phyloP scores from a whole-genome alignment of 805 yeast species.

The Starmerella floris region DNA sequence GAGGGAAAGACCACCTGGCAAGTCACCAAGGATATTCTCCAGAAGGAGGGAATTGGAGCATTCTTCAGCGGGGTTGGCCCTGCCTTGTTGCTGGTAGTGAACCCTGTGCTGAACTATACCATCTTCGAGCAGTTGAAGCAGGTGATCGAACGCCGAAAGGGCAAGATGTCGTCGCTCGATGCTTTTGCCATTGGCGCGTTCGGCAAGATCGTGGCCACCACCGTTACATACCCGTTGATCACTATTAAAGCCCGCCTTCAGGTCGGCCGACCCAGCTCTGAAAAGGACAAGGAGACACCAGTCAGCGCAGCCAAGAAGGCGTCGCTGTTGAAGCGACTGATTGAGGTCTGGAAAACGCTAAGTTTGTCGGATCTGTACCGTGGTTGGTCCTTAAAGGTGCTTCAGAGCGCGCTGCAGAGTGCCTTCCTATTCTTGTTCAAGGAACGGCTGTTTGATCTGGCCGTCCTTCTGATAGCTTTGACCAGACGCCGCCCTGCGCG shows the following conservation, averaged over 20 bases:
- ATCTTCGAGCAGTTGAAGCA: conserved; percentile 78
- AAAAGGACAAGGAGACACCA: background rate
- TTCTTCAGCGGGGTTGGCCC: conserved; percentile 80
- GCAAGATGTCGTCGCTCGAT: conserved; percentile 47
- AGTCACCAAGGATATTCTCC: conserved; percentile 48
- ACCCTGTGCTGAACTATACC: conserved; percentile 87
- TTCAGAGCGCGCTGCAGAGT: conserved; percentile 76
- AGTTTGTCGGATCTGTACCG: conserved; percentile 68
- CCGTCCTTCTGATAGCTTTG: conserved; percentile 32
- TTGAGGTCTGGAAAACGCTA: conserved; percentile 49
- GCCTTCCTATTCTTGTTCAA: conserved; percentile 84
- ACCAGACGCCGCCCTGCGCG: background rate
- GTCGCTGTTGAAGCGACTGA: conserved; percentile 29
- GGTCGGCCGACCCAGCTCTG: conserved; percentile 32
- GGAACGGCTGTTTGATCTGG: conserved; percentile 59
- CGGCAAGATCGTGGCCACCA: conserved; percentile 81
- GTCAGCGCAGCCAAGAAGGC: conserved; percentile 11
- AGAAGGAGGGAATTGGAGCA: conserved; percentile 56
- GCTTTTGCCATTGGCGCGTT: conserved; percentile 81
- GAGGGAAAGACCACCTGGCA: conserved; percentile 37
- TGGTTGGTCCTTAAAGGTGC: conserved; percentile 65
- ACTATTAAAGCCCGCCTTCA: conserved; percentile 85
- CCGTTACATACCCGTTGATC: conserved; percentile 77
- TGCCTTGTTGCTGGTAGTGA: conserved; percentile 69
- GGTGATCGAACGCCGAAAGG: conserved; percentile 41